Evolutionary conservation across 441 rosid species (phyloP), one percentile per base, ranked within the genome.

Genomic region (Populus hybrid): DNA sequence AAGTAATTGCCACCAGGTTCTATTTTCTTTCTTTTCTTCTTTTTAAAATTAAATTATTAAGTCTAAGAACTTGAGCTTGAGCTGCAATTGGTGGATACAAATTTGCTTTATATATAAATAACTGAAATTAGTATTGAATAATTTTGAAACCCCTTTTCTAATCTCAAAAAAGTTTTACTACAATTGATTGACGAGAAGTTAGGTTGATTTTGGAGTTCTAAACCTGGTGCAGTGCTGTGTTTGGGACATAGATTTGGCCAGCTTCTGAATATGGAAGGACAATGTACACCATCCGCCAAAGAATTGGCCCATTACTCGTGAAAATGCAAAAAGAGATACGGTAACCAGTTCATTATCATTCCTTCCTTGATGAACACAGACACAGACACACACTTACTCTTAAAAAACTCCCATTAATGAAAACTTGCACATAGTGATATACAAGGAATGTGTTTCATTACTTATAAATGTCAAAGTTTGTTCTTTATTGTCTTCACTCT

Each of bases 331-430:
- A 95, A 89, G 83, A 87, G 97, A 87, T 83, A 88, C 29, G 97
- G 99, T 95, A 36, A 36, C 6, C 9, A 36, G 40, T 7, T 36
- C 93, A 69, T 33, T 33, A 33, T 33, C 35, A 33, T 33, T 95
- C 97, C 96, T 96, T 98, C 72, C 94, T 95, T 10, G 98, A 95
- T 18, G 97, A 93, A 79, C 92, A 95, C 79, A 88, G 97, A 29
- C 38, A 68, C 16, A 38, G 23, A 50, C 29, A 3, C 26, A 26
- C 79, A 90, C 93, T 86, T 88, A 76, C 85, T 88, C 76, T 88
- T 88, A 89, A 84, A 31, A 83, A 84, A 85, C 87, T 50, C 24
- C 59, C 59, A 23, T 56, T 23, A 42, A 56, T 50, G 24, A 69
- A 38, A 59, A 38, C n/a, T 63, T 65, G 67, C 69, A 33, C 21